phyloP scores from a whole-genome alignment of 495 filamentous ascomycete genomes.

The Lindgomyces ingoldianus region DNA sequence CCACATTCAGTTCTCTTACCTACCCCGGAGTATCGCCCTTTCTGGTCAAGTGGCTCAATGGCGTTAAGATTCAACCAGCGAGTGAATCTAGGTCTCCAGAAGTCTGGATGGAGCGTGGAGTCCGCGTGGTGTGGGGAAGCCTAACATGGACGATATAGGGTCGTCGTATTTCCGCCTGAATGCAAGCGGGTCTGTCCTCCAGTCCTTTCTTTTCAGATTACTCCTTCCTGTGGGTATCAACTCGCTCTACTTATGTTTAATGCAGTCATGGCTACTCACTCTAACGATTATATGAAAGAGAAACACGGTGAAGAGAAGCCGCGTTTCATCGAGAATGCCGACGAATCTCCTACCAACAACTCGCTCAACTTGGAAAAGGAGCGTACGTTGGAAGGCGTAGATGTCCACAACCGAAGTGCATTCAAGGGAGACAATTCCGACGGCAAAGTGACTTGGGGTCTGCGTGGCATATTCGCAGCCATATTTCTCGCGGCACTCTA shows the following conservation, averaged over 20 bases:
- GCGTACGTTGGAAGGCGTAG: slow-evolving; percentile 33
- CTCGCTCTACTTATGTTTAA: no score
- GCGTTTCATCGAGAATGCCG: slow-evolving; percentile 20
- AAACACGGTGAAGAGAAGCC: slow-evolving; percentile 11
- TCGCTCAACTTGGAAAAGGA: slow-evolving; percentile 24
- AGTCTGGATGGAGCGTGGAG: background rate
- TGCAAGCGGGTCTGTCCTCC: background rate
- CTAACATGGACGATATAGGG: no score
- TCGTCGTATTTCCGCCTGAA: no score
- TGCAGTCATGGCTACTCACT: slow-evolving; percentile 1
- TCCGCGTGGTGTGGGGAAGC: background rate
- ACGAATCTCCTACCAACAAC: slow-evolving; percentile 5
- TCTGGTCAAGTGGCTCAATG: background rate
- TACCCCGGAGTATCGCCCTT: slow-evolving; percentile 3
- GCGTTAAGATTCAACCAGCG: background rate
- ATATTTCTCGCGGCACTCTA: slow-evolving; percentile 39
- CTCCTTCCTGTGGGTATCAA: background rate
- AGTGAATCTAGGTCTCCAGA: slow-evolving; percentile 3
- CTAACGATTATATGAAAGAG: slow-evolving; percentile 10
- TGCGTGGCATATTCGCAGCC: slow-evolving; percentile 30
- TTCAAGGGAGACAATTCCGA: slow-evolving; percentile 41
- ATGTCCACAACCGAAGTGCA: slow-evolving; percentile 34
- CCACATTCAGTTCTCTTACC: background rate
- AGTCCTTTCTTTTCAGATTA: background rate
- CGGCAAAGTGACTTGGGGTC: slow-evolving; percentile 35